phyloP scores from a whole-genome alignment of 2,329 filamentous ascomycete species.

The Microdochium paspali region DNA sequence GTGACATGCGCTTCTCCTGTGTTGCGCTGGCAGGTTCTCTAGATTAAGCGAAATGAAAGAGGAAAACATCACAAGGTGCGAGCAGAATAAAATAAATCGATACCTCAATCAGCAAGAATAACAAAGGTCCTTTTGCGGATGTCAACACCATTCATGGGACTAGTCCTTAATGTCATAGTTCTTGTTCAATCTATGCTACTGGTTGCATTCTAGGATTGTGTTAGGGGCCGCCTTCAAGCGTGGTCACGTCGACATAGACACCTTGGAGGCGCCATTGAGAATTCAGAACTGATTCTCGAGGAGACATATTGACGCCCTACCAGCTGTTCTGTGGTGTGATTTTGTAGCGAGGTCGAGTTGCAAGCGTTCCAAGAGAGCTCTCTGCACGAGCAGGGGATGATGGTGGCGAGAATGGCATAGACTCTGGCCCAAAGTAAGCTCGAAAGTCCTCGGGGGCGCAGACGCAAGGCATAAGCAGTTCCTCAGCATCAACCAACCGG shows the following conservation, averaged over 20 bases:
- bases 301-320: no score
- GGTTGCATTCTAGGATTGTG: no score
- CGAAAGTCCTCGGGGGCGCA: not conserved
- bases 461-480: not conserved
- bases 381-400: not conserved
- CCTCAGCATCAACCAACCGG: not conserved
- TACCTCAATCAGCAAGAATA: no score
- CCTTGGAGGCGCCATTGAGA: not conserved
- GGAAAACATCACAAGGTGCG: not conserved
- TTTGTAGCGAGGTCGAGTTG: not conserved
- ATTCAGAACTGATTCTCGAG: no score
- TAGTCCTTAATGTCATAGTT: no score
- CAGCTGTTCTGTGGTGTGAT: not conserved
- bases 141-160: no score
- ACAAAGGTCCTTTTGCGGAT: no score
- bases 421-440: not conserved
- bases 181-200: no score
- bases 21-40: conserved; percentile 43
- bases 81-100: no score
- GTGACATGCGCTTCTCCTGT: conserved; percentile 48
- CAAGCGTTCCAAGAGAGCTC: not conserved
- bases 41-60: conserved; percentile 23
- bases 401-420: not conserved
- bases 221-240: no score
- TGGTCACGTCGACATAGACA: not conserved